Conservation (phyloP, 2,329 filamentous ascomycete species). For the Cryphonectria japonica region DNA sequence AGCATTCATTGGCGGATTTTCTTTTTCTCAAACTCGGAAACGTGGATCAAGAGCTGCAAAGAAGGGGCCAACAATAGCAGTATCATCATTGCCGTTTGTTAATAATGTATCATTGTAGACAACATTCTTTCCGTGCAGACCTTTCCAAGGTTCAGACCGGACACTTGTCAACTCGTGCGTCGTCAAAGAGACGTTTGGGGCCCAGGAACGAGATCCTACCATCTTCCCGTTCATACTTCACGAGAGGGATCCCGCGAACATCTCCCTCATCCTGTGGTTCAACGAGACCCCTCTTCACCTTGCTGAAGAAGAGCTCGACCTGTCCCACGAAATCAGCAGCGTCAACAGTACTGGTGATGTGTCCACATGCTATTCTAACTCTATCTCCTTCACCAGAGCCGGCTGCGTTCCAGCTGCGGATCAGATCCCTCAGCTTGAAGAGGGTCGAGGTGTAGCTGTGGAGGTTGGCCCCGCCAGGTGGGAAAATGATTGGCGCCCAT, state of each 20-base stretch:
- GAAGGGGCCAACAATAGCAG: too few relatives aligned
- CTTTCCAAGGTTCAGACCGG: not conserved
- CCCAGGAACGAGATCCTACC: slow-evolving; percentile 20
- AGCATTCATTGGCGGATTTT: not conserved
- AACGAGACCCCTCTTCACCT: slow-evolving; percentile 16
- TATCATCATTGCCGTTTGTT: not conserved
- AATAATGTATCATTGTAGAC: not conserved
- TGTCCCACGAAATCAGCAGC: slow-evolving; percentile 15
- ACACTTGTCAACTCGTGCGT: not conserved
- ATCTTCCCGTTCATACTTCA: slow-evolving; percentile 21
- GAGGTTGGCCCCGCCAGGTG: slow-evolving; percentile 28
- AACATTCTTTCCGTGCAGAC: not conserved
- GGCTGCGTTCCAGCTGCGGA: slow-evolving; percentile 26
- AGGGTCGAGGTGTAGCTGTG: slow-evolving; percentile 29
- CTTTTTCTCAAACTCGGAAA: not conserved
- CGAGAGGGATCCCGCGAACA: slow-evolving; percentile 18
- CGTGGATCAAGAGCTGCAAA: not conserved
- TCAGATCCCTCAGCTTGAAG: slow-evolving; percentile 24
- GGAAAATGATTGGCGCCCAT: slow-evolving; percentile 34
- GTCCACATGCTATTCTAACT: slow-evolving; percentile 22
- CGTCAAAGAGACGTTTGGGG: slow-evolving; percentile 21
- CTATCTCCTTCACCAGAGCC: not conserved
- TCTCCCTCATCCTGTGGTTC: slow-evolving; percentile 12
- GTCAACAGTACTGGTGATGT: slow-evolving; percentile 13
- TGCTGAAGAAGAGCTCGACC: slow-evolving; percentile 16